Evolutionary conservation across 495 filamentous ascomycete species (phyloP), one percentile per base, ranked within the genome.

Genomic region (Sporormia fimetaria): DNA sequence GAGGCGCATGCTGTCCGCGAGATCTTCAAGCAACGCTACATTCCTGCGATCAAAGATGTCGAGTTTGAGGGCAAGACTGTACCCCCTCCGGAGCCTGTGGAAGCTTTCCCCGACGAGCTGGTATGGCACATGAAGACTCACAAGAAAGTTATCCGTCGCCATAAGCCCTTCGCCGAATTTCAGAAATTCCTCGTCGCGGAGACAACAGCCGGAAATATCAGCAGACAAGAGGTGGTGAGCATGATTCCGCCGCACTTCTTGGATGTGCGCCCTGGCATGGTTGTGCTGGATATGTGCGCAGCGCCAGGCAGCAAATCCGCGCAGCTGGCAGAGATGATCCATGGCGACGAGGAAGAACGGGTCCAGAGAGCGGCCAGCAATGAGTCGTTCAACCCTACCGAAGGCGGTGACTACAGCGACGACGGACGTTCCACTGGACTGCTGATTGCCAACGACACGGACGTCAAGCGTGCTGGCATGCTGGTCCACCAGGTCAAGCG

Each of bases 121-220:
- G 92, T 88, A 15, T 98, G 88, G 81, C 80, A 72, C 42, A 94
- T 96, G 84, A 93, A 85, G 15, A 94, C 86, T 5, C 85, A 90
- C 12, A 96, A 96, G 67, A 80, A 90, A 43, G 78, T 94, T 40
- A 68, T 96, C 50, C 78, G 92, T 39, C 83, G 83, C 45, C 92
- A 90, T 59, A 73, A 81, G 4, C 92, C 92, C 2, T 98, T 98
- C 58, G 75, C 83, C 31, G 80, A 80, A 11, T 96, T 98, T 62
- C 90, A 98, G 62, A 92, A 90, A 58, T 98, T 93, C 68, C 67
- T 98, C n/a, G 90, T 98, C 16, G 87, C 87, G 18, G 90, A 98
- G 67, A 94, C 90, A 8, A 85, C 81, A 31, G 83, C 94, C 36
- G 90, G 90, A 55, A 98, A 96, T 57, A 96, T 98, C 57, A 92